These are phyloP conservation scores for Diphasiastrum complanatum DNA, from an alignment of 83 land plant genomes.

Conservation along the genomic window DNA sequence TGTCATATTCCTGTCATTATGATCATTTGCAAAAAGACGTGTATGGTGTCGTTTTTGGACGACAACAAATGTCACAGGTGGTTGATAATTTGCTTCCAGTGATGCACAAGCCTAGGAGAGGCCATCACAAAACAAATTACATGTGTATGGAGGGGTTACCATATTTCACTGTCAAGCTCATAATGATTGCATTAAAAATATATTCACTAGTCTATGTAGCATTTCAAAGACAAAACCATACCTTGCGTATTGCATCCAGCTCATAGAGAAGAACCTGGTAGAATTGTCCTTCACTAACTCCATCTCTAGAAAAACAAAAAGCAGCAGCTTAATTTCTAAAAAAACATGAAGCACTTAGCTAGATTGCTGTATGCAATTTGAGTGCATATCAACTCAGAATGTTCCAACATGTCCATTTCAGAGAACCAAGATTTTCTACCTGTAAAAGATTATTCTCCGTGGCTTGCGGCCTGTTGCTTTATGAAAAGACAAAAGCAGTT, in stretches of 20 bases:
- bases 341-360: no score
- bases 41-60: slow-evolving; percentile 96
- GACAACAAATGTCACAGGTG: slow-evolving; percentile 94
- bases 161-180: no score
- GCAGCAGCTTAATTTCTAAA: not conserved
- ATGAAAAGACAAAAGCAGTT: slow-evolving; percentile 83
- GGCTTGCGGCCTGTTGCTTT: slow-evolving; percentile 97
- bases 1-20: slow-evolving; percentile 48
- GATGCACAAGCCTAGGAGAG: slow-evolving; percentile 88
- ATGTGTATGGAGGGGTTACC: no score
- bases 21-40: slow-evolving; percentile 81
- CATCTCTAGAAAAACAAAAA: slow-evolving; percentile 60
- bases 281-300: slow-evolving; percentile 98
- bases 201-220: no score
- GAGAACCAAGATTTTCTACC: slow-evolving; percentile 39
- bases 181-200: no score
- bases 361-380: no score
- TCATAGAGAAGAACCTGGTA: slow-evolving; percentile 93
- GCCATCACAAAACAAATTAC: no score
- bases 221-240: no score
- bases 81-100: slow-evolving; percentile 84
- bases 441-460: slow-evolving; percentile 78
- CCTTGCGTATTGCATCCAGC: slow-evolving; percentile 95
- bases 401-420: no score
- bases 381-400: no score